Base-by-base conservation (phyloP, 495 filamentous ascomycete genomes). In the Daldinia grandis region DNA sequence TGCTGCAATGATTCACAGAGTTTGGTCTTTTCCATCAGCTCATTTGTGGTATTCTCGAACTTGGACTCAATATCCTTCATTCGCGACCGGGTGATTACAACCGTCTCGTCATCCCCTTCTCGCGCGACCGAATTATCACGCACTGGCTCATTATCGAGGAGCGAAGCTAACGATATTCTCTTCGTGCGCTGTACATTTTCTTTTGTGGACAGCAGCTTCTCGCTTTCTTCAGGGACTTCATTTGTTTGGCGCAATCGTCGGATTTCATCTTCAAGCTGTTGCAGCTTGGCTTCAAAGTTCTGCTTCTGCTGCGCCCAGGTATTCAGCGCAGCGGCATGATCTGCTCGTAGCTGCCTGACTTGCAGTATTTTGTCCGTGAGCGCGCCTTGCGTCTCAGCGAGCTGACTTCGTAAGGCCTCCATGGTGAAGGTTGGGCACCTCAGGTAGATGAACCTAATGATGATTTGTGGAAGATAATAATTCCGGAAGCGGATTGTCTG, bases 341-440 rank as follows among this genome's bases (percentile, higher is more conserved):
- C 64, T 24, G 56, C 75, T 24, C 59, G 53, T 35, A 77, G 38
- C 24, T 75, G 54, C 24, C 75, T 64, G 10, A 61, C 61, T 25
- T 73, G 71, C 7, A 42, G 25, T 33, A 64, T 61, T 49, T 72
- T 69, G 9, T 68, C 65, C 28, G 64, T 73, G 42, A 74, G 73
- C 21, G 64, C 69, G 30, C 64, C 67, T 53, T 77, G 75, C 24
- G 73, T 75, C n/a, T 75, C 73, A 33, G 53, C 49, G 14, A 77
- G 73, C 58, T 77, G 75, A 1, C 37, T 40, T 64, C 75, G 73
- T 27, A 77, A 54, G 42, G 73, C 56, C 6, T 77, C 69, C 75
- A 77, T 77, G 28, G 27, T 64, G 54, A 19, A 25, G 31, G 58
- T 56, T 24, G 30, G 58, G 65, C 56, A 21, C n/a, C n/a, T n/a